phyloP scores from a whole-genome alignment of 768 basidiomycete species.

The Tylopilus plumbeoviolaceoides region DNA sequence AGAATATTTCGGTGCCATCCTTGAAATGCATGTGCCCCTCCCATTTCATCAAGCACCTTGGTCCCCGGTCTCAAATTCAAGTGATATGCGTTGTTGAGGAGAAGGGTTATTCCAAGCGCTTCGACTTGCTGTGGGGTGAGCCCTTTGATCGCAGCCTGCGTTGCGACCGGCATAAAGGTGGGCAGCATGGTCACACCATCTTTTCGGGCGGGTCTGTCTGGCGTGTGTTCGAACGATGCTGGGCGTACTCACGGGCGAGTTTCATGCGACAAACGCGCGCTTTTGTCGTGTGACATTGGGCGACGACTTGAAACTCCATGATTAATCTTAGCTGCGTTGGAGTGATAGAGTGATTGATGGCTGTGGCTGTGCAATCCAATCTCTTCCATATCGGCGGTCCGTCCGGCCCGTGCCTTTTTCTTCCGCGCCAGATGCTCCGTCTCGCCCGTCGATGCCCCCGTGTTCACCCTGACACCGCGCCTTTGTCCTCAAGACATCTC shows the following conservation, averaged over 20 bases:
- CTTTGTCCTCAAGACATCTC: slow-evolving; percentile 9
- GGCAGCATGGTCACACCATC: slow-evolving; percentile 82
- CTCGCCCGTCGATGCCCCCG: slow-evolving; percentile 17
- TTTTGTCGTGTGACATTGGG: slow-evolving; percentile 74
- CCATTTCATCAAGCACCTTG: slow-evolving; percentile 64
- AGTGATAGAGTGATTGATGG: background rate
- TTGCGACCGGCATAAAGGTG: slow-evolving; percentile 93
- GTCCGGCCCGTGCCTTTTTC: slow-evolving; percentile 13
- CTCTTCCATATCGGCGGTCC: slow-evolving; percentile 8
- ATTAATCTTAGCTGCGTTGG: background rate
- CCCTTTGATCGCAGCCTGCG: slow-evolving; percentile 89
- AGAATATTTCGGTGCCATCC: slow-evolving; percentile 84
- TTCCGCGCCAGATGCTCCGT: slow-evolving; percentile 17
- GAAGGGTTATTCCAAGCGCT: slow-evolving; percentile 73
- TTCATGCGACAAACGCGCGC: slow-evolving; percentile 86
- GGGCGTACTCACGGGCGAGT: slow-evolving; percentile 56
- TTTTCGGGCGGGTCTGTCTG: background rate
- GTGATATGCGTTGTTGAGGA: slow-evolving; percentile 90
- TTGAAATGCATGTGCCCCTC: slow-evolving; percentile 88
- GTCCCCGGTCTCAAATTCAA: slow-evolving; percentile 83
- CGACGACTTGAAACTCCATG: slow-evolving; percentile 83
- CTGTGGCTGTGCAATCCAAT: slow-evolving; percentile 17
- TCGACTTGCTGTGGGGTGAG: slow-evolving; percentile 84
- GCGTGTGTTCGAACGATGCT: slow-evolving; percentile 2
- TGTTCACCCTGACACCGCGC: background rate